Percentiles rank a stretch among this genome's conserved stretches.
phyloP scores from a whole-genome alignment of 2,329 filamentous ascomycete genomes.

The Talaromyces amestolkiae region DNA sequence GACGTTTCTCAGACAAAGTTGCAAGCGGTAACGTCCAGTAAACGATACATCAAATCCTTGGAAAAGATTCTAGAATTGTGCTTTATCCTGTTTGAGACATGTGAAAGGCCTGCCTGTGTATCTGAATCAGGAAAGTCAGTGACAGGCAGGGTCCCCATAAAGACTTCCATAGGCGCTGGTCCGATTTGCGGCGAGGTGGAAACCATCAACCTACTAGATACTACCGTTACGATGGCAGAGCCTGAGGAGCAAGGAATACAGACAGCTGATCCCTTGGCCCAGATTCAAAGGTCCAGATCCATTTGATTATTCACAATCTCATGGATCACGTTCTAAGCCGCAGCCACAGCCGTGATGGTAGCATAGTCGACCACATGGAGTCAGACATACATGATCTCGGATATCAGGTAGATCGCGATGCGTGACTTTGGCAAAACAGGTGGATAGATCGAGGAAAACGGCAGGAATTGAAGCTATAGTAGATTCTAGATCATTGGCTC shows the following conservation, averaged over 20 bases:
- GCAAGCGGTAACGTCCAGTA: slow-evolving; percentile 17
- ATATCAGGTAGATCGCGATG: slow-evolving; percentile 2
- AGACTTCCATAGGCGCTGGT: not conserved
- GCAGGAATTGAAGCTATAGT: not conserved
- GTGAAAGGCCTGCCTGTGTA: not conserved
- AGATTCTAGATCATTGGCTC: not conserved
- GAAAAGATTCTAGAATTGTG: slow-evolving; percentile 17
- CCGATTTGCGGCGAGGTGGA: slow-evolving; percentile 16
- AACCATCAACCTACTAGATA: slow-evolving; percentile 12
- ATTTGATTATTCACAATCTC: not conserved
- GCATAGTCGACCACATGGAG: slow-evolving; percentile 14
- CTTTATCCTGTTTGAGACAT: slow-evolving; percentile 11
- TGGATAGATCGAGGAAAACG: not conserved
- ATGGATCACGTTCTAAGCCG: not conserved
- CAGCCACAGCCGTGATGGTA: slow-evolving; percentile 9
- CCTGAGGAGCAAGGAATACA: not conserved
- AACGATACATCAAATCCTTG: slow-evolving; percentile 4
- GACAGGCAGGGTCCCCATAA: not conserved
- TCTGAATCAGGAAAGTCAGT: slow-evolving; percentile 14
- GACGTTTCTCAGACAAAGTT: slow-evolving; percentile 16
- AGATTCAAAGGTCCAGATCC: not conserved
- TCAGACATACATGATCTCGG: slow-evolving; percentile 1
- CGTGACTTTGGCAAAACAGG: not conserved
- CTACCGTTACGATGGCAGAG: slow-evolving; percentile 14
- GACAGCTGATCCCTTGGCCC: slow-evolving; percentile 2